phyloP scores from a whole-genome alignment of 1,139 yeast genomes.

The Suhomyces maxii region DNA sequence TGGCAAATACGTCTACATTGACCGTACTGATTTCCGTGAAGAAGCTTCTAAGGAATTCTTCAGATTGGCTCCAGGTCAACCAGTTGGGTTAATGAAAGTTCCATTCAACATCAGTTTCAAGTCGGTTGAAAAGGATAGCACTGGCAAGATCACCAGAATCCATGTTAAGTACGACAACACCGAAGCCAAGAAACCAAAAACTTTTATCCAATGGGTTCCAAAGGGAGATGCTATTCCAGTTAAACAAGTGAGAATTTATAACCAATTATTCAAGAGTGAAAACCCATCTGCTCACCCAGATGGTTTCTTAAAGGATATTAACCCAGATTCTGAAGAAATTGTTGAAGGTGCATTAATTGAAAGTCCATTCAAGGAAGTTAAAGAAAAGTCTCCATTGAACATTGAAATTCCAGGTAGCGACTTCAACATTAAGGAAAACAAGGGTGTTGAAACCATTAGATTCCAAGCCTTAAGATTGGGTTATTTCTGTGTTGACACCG shows the following conservation, averaged over 20 bases:
- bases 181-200: conserved; percentile 68
- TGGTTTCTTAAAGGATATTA: conserved; percentile 83
- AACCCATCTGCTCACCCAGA: conserved; percentile 88
- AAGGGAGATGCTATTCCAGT: conserved; percentile 57
- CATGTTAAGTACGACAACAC: conserved; percentile 81
- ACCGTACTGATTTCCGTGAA: conserved; percentile 82
- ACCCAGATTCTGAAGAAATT: conserved; percentile 73
- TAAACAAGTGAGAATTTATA: conserved; percentile 81
- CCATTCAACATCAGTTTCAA: conserved; percentile 80
- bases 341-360: conserved; percentile 72
- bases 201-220: conserved; percentile 97
- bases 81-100: conserved; percentile 94
- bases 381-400: conserved; percentile 74
- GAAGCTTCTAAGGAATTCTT: conserved; percentile 59
- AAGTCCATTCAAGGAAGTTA: conserved; percentile 69
- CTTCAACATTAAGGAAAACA: conserved; percentile 65
- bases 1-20: conserved; percentile 76
- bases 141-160: conserved; percentile 67
- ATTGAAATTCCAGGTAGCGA: conserved; percentile 64
- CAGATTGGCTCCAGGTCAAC: conserved; percentile 90
- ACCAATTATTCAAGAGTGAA: conserved; percentile 85
- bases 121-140: conserved; percentile 59
- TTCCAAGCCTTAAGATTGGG: conserved; percentile 99
- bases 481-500: conserved; percentile 89
- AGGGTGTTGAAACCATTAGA: conserved; percentile 78